Evolutionary conservation across 1,139 yeast genomes (phyloP).

Genomic region (Ogataea hybrid): DNA sequence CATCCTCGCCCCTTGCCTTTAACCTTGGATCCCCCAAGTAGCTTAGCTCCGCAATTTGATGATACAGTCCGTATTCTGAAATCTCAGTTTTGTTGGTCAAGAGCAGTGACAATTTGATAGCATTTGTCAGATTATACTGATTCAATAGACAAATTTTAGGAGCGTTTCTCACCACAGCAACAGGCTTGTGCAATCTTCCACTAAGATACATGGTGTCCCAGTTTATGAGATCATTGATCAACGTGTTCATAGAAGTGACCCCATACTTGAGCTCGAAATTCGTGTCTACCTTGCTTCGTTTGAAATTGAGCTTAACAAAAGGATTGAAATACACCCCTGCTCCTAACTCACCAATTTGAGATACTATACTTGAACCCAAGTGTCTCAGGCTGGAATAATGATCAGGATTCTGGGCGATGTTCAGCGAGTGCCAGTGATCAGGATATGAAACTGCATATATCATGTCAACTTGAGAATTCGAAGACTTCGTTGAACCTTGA

Average conservation of each 20-base stretch:
- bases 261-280: slow-evolving; percentile 77
- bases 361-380: slow-evolving; percentile 60
- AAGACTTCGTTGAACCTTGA: slow-evolving; percentile 53
- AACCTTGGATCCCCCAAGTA: slow-evolving; percentile 92
- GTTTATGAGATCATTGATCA: slow-evolving; percentile 66
- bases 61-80: slow-evolving; percentile 65
- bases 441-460: slow-evolving; percentile 82
- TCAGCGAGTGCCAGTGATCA: slow-evolving; percentile 69
- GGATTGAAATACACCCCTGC: slow-evolving; percentile 96
- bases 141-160: slow-evolving; percentile 62
- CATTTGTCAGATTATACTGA: slow-evolving; percentile 75
- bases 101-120: slow-evolving; percentile 71
- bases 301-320: slow-evolving; percentile 61
- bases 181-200: slow-evolving; percentile 94
- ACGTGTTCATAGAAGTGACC: slow-evolving; percentile 59
- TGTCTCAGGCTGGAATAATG: slow-evolving; percentile 74
- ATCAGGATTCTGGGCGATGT: slow-evolving; percentile 58
- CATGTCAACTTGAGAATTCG: slow-evolving; percentile 78
- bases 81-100: slow-evolving; percentile 38
- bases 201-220: slow-evolving; percentile 90
- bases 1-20: slow-evolving; percentile 87
- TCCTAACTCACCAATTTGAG: slow-evolving; percentile 67
- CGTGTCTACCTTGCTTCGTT: slow-evolving; percentile 6
- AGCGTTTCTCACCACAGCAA: slow-evolving; percentile 66
- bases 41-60: slow-evolving; percentile 74